Evolutionary conservation across 352 stramenopile species (phyloP), one percentile per base, ranked within the genome.

Genomic region (Phytophthora palmivora): DNA sequence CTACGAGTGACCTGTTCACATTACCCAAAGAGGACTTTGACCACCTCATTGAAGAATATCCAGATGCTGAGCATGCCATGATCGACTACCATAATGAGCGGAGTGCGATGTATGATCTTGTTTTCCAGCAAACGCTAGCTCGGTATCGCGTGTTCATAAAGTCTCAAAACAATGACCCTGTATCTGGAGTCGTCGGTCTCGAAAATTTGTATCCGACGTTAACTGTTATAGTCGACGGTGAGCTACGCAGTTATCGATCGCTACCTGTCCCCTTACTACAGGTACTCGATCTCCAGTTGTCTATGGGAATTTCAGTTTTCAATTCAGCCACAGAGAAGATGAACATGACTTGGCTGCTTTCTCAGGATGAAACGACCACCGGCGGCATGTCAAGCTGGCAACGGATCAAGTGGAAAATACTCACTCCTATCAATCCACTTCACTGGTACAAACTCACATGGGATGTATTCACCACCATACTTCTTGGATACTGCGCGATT

Each of bases 11-110:
- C 39, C 60, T 92, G 6, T 94, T 91, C 48, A 90, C 83, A 22
- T 52, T 94, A 1, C 78, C 84, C 0, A 92, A 92, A 69, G 85
- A 92, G 56, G 83, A 92, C 37, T 94, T 94, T 48, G 84, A 92
- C 47, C 60, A 73, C 7, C 65, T 94, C 1, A 79, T 94, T n/a
- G 82, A 94, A 44, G 83, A 92, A 57, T 92, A 88, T 34, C 83
- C 85, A 0, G 85, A 94, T 16, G 84, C 79, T 3, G 83, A 94
- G 37, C 62, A 73, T 15, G 80, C 80, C 10, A 36, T 94, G 21
- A 51, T 84, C 10, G 69, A 69, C 6, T 92, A 90, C 37, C 81
- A 94, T 32, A 41, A 82, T 2, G 78, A 88, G 24, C 74, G 82
- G 37, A 89, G 78, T 26, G 60, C 67, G 16, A 70, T 88, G 22